Evolutionary conservation across 805 yeast genomes (phyloP).

Genomic region (Candida tibetensis): DNA sequence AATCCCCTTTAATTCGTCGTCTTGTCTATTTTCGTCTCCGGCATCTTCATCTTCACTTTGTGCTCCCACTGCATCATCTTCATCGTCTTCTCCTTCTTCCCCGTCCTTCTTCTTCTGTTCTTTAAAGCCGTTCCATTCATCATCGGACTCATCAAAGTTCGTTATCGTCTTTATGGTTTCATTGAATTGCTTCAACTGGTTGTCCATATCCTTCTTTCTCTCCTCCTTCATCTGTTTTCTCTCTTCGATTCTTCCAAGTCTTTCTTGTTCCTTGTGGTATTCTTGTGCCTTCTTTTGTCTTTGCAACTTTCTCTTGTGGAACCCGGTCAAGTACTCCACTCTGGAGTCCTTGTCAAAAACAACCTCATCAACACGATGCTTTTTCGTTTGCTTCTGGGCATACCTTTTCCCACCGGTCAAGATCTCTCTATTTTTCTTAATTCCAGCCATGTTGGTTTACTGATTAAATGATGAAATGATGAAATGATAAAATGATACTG

Average conservation of each 20-base stretch:
- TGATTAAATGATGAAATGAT: too few relatives aligned
- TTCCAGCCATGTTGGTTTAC: slow-evolving; percentile 21
- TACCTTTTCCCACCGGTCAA: slow-evolving; percentile 85
- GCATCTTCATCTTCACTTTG: slow-evolving; percentile 8
- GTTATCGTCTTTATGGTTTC: slow-evolving; percentile 35
- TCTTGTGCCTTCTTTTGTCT: slow-evolving; percentile 85
- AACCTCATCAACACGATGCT: slow-evolving; percentile 77
- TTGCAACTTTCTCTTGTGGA: slow-evolving; percentile 88
- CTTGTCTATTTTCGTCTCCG: neutral
- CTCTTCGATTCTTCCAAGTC: slow-evolving; percentile 70
- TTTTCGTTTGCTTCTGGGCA: slow-evolving; percentile 61
- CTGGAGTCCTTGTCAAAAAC: slow-evolving; percentile 79
- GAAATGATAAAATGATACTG: too few relatives aligned
- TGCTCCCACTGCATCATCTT: slow-evolving; percentile 4
- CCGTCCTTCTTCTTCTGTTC: slow-evolving; percentile 6
- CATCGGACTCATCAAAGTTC: slow-evolving; percentile 8
- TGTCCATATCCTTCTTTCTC: slow-evolving; percentile 60
- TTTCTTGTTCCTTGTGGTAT: slow-evolving; percentile 71
- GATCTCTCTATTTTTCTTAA: slow-evolving; percentile 69
- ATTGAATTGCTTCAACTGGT: slow-evolving; percentile 58
- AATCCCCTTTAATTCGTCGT: slow-evolving; percentile 7
- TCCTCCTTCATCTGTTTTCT: slow-evolving; percentile 71
- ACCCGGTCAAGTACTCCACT: slow-evolving; percentile 85
- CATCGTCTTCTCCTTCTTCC: slow-evolving; percentile 7
- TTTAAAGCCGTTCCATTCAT: slow-evolving; percentile 41